Conservation (phyloP, 2,329 filamentous ascomycete genomes). For the Penicillium sp. region DNA sequence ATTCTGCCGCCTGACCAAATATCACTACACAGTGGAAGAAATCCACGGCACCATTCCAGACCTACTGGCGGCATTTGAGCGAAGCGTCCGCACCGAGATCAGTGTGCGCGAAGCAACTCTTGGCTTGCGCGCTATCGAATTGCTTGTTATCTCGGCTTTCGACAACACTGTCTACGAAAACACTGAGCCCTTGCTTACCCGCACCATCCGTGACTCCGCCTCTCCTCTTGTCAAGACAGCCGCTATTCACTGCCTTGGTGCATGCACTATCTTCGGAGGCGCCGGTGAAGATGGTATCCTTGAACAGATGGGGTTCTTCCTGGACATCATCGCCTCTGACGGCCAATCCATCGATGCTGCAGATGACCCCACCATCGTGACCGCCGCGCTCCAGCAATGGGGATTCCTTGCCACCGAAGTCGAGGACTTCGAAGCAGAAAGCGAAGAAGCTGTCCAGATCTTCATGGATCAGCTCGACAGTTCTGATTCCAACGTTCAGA, state of each 20-base stretch:
- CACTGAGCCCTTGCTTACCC: slow-evolving; percentile 51
- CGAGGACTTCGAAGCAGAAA: slow-evolving; percentile 63
- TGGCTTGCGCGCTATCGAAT: slow-evolving; percentile 62
- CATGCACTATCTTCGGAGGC: slow-evolving; percentile 67
- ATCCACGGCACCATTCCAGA: slow-evolving; percentile 53
- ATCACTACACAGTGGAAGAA: slow-evolving; percentile 57
- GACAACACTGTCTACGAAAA: slow-evolving; percentile 59
- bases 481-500: slow-evolving; percentile 61
- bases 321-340: slow-evolving; percentile 72
- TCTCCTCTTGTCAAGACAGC: slow-evolving; percentile 57
- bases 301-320: slow-evolving; percentile 63
- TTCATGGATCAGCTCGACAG: slow-evolving; percentile 81
- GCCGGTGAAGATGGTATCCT: slow-evolving; percentile 59
- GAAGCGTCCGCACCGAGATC: slow-evolving; percentile 60
- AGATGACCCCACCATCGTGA: slow-evolving; percentile 62
- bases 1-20: slow-evolving; percentile 58
- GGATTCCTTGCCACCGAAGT: slow-evolving; percentile 69
- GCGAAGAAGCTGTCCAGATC: slow-evolving; percentile 64
- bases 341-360: slow-evolving; percentile 62
- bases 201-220: slow-evolving; percentile 57
- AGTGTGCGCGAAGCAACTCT: slow-evolving; percentile 61
- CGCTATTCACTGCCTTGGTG: slow-evolving; percentile 63
- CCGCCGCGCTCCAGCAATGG: slow-evolving; percentile 69
- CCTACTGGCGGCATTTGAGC: slow-evolving; percentile 57
- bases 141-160: slow-evolving; percentile 60